phyloP scores from a whole-genome alignment of 305 asterid genomes.

The Fraxinus albicans region DNA sequence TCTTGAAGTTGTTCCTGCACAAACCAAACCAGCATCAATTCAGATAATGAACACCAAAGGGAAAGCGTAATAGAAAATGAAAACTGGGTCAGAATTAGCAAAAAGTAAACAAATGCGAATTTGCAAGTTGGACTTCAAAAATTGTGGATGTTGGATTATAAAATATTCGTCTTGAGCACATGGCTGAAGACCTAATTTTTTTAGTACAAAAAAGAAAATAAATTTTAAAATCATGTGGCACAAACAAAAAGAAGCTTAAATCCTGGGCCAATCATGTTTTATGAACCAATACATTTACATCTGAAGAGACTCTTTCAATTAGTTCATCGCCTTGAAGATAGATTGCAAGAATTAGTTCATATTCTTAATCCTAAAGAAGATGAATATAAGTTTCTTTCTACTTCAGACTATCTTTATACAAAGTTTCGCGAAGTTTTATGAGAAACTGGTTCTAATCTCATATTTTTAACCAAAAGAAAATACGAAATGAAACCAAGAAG shows the following conservation, averaged over 20 bases:
- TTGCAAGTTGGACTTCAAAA: not conserved
- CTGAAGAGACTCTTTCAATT: not conserved
- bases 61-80: not conserved
- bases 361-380: not conserved
- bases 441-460: not conserved
- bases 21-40: constrained; percentile 5
- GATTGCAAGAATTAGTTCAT: not conserved
- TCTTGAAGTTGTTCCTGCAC: constrained; percentile 73
- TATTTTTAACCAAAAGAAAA: not conserved
- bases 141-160: not conserved
- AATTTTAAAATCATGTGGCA: not conserved
- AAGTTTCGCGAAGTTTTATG: not conserved
- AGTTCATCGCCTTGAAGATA: too few relatives aligned
- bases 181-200: not conserved
- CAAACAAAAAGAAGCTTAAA: not conserved
- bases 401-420: not conserved
- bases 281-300: not conserved
- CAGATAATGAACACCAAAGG: not conserved
- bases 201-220: not conserved
- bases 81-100: not conserved
- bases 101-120: not conserved
- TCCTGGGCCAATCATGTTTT: not conserved
- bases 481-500: not conserved
- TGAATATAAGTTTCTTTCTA: too few relatives aligned
- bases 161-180: not conserved